These are phyloP conservation scores for Cercospora sojina DNA, from an alignment of 2,329 filamentous ascomycete genomes.

Conservation along the genomic window DNA sequence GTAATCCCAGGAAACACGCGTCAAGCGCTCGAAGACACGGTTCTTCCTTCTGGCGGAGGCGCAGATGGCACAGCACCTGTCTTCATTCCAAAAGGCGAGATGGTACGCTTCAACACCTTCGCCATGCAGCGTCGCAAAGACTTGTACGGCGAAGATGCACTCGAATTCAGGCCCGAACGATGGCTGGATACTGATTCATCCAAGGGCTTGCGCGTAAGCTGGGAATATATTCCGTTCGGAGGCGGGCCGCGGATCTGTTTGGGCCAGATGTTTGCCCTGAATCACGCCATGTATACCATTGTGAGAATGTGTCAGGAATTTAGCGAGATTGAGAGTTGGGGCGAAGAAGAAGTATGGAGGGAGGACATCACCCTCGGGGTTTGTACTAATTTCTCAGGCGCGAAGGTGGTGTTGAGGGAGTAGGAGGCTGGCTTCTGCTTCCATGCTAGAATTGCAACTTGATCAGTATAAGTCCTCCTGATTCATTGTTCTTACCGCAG, in stretches of 20 bases:
- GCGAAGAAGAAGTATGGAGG: background rate
- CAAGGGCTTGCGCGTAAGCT: background rate
- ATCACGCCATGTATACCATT: slow-evolving; percentile 6
- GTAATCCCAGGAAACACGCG: slow-evolving; percentile 75
- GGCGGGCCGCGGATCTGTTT: slow-evolving; percentile 22
- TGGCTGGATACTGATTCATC: slow-evolving; percentile 3
- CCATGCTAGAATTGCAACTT: background rate
- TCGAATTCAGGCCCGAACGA: slow-evolving; percentile 2
- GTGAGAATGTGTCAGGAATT: slow-evolving; percentile 5
- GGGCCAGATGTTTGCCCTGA: slow-evolving; percentile 10
- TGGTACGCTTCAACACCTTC: slow-evolving; percentile 18
- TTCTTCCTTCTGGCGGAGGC: slow-evolving; percentile 47
- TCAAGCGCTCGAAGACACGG: slow-evolving; percentile 61
- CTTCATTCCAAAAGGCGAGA: slow-evolving; percentile 39
- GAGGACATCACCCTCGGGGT: background rate
- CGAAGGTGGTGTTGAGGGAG: slow-evolving; percentile 5
- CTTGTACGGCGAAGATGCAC: slow-evolving; percentile 3
- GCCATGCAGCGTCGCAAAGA: slow-evolving; percentile 8
- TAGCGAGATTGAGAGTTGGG: background rate
- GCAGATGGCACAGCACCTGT: slow-evolving; percentile 43
- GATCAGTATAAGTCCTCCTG: background rate
- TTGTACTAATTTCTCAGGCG: slow-evolving; percentile 1
- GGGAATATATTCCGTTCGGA: slow-evolving; percentile 22
- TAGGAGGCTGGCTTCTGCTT: background rate
- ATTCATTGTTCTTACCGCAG: background rate